These are phyloP conservation scores for Xylaria venustula DNA, from an alignment of 495 filamentous ascomycete genomes.

Conservation along the genomic window DNA sequence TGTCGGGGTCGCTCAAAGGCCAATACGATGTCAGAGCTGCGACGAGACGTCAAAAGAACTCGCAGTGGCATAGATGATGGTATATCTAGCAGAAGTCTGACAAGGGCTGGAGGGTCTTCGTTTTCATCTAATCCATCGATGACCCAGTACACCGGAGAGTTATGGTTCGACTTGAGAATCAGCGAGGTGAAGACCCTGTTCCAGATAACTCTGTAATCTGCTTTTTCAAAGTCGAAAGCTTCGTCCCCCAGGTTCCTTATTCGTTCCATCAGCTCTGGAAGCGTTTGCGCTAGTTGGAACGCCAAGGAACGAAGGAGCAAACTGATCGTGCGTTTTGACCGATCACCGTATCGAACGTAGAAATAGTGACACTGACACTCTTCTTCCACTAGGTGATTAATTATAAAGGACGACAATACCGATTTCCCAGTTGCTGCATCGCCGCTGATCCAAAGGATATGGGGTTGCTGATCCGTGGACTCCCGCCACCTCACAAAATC, in stretches of 20 bases:
- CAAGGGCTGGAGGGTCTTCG: slow-evolving; percentile 19
- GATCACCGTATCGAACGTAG: slow-evolving; percentile 30
- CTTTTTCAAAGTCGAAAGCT: slow-evolving; percentile 15
- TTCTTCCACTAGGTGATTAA: slow-evolving; percentile 26
- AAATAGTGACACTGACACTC: slow-evolving; percentile 32
- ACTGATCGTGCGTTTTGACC: slow-evolving; percentile 20
- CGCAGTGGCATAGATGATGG: slow-evolving; percentile 2
- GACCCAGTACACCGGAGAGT: slow-evolving; percentile 28
- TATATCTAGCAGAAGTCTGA: slow-evolving; percentile 17
- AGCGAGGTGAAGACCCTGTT: background rate
- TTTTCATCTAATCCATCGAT: slow-evolving; percentile 39
- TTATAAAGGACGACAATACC: slow-evolving; percentile 33
- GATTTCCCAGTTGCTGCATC: slow-evolving; percentile 38
- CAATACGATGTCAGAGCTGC: too few species aligned
- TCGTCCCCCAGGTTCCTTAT: slow-evolving; percentile 23
- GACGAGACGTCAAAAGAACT: too few species aligned
- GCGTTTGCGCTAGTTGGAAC: slow-evolving; percentile 28
- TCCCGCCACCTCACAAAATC: slow-evolving; percentile 26
- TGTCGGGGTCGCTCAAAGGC: too few species aligned
- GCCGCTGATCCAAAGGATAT: slow-evolving; percentile 26
- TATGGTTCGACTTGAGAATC: background rate
- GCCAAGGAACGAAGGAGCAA: slow-evolving; percentile 31
- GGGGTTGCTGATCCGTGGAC: background rate
- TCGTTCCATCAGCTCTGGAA: slow-evolving; percentile 18
- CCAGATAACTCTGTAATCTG: background rate